phyloP scores from a whole-genome alignment of 83 land plant species.

The Isoetes engelmannii region DNA sequence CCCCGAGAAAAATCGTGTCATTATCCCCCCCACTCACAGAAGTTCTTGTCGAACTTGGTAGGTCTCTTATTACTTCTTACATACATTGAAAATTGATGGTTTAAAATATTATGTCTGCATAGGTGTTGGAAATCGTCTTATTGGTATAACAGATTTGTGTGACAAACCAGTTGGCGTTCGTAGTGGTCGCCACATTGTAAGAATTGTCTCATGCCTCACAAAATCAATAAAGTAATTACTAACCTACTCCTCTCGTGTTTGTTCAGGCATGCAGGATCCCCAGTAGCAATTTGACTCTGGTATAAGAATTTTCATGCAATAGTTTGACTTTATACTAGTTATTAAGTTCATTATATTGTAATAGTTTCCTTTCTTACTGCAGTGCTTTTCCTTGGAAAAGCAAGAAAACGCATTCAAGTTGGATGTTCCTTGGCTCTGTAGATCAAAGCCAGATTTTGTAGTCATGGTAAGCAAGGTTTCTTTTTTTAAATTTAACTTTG shows the following conservation, averaged over 20 bases:
- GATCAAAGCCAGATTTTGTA: slow-evolving; percentile 14
- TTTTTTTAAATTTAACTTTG: too few relatives aligned
- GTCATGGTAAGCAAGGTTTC: neutral
- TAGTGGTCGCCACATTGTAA: slow-evolving; percentile 19
- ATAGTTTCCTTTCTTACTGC: slow-evolving; percentile 6
- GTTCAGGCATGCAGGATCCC: neutral
- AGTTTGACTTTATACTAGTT: too few relatives aligned
- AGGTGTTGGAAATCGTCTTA: slow-evolving; percentile 15
- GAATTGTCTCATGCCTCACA: neutral
- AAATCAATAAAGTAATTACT: too few relatives aligned
- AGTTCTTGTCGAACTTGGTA: slow-evolving; percentile 17
- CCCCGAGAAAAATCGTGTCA: slow-evolving; percentile 7
- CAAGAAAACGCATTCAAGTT: slow-evolving; percentile 7
- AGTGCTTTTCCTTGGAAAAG: neutral
- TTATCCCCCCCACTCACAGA: slow-evolving; percentile 13
- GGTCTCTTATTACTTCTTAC: slow-evolving; percentile 2
- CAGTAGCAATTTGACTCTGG: too few relatives aligned
- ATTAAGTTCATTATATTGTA: neutral
- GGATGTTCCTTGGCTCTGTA: slow-evolving; percentile 16
- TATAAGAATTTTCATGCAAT: too few relatives aligned
- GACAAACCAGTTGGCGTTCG: slow-evolving; percentile 18
- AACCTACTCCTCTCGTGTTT: neutral
- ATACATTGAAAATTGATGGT: neutral
- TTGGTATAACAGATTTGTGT: slow-evolving; percentile 18
- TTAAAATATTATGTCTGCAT: neutral